Evolutionary conservation across 2,329 filamentous ascomycete genomes (phyloP), one percentile per base, ranked within the genome.

Genomic region (Chaetomium sp.): DNA sequence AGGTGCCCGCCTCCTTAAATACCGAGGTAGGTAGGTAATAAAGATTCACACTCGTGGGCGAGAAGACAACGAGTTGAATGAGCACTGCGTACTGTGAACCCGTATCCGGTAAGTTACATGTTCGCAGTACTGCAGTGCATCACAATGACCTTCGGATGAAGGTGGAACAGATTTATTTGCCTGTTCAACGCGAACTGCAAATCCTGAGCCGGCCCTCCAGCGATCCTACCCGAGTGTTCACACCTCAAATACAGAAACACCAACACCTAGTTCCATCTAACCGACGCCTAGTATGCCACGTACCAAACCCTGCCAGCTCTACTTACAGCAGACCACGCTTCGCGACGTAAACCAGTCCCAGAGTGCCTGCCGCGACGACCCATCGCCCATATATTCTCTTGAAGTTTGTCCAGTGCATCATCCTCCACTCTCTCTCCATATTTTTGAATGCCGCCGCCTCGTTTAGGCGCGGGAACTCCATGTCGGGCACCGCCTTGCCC

Each of bases 381-480:
- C 38, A 42, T 42, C 16, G 38, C 38, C 38, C 38, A n/a, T 42
- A 42, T 42, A 42, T 42, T 16, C 38, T 42, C 38, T 42, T 42
- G 38, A 42, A 42, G 7, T 42, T 42, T 42, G 38, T n/a, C 38
- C 38, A 42, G 38, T 42, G 38, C 38, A 5, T 19, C 38, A 42
- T 42, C 38, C 38, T 42, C 38, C 38, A 42, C 38, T 42, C 38
- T 19, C 38, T 42, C 38, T 42, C 38, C 38, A 42, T 42, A 42
- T 42, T n/a, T 19, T 42, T 42, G 5, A 42, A 42, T 7, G 38
- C 38, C 5, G 7, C 38, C 38, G 38, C 38, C 38, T 42, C 74
- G 57, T 78, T 78, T 1, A 72, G 71, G 53, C 73, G 73, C 1
- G 77, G 77, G 63, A 79, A 79, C 25, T 69, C 65, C 31, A 67